Evolutionary conservation across 495 filamentous ascomycete genomes (phyloP).

Genomic region (Niebla homalea): DNA sequence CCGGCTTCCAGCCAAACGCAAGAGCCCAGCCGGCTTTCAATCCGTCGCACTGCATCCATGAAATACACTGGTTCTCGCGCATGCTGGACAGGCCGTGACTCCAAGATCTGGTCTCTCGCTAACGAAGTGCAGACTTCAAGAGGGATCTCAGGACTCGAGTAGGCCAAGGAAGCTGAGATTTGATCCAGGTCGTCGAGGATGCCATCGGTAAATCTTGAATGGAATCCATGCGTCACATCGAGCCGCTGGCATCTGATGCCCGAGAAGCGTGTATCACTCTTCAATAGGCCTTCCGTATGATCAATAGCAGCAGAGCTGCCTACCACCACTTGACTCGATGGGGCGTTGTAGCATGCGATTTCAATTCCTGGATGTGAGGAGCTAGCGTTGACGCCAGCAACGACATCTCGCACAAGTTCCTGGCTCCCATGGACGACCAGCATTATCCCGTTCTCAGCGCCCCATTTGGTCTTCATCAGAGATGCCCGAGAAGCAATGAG

Average conservation of each 20-base stretch:
- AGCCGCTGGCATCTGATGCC: conserved; percentile 19
- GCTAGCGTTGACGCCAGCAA: background rate
- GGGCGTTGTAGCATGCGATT: conserved; percentile 31
- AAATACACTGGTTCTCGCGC: conserved; percentile 40
- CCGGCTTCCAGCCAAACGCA: conserved; percentile 40
- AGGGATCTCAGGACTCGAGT: conserved; percentile 18
- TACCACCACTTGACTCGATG: conserved; percentile 22
- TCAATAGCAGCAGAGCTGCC: conserved; percentile 18
- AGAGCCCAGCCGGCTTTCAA: conserved; percentile 22
- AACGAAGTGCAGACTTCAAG: conserved; percentile 22
- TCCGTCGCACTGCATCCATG: conserved; percentile 30
- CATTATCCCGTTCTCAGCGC: conserved; percentile 36
- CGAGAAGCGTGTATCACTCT: background rate
- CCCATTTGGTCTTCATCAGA: conserved; percentile 35
- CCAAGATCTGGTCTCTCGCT: background rate
- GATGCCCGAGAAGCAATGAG: conserved; percentile 31
- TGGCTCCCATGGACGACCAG: conserved; percentile 16
- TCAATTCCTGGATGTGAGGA: conserved; percentile 13
- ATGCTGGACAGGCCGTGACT: conserved; percentile 26
- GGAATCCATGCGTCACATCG: conserved; percentile 31
- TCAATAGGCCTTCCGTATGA: conserved; percentile 5
- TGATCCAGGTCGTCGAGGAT: conserved; percentile 19
- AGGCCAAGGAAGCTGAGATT: conserved; percentile 16
- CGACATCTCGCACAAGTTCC: background rate
- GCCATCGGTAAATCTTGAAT: conserved; percentile 28